These are phyloP conservation scores for Delonix regia DNA, from an alignment of 306 rosid genomes.

Conservation along the genomic window DNA sequence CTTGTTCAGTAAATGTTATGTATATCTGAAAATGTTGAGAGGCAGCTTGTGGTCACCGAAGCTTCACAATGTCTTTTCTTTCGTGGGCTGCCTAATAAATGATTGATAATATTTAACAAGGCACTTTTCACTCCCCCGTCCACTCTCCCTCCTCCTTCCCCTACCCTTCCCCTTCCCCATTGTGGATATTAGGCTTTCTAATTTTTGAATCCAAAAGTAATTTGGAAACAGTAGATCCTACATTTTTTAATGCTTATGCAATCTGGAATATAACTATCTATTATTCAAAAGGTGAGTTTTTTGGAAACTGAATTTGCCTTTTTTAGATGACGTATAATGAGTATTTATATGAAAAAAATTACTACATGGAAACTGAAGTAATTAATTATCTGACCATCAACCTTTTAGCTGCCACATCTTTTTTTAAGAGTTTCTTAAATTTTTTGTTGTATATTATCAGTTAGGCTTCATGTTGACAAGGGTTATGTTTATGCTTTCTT, in stretches of 20 bases:
- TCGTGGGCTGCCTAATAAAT: slow-evolving; percentile 1
- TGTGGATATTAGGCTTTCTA: not conserved
- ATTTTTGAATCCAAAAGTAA: slow-evolving; percentile 22
- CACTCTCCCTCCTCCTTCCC: too few species aligned
- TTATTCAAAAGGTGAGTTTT: not conserved
- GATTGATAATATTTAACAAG: not conserved
- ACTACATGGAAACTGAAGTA: not conserved
- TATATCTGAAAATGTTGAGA: slow-evolving; percentile 3
- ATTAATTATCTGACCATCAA: not conserved
- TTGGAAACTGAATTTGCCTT: slow-evolving; percentile 1
- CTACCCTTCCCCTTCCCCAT: not conserved
- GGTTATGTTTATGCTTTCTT: not conserved
- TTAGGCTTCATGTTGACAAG: slow-evolving; percentile 5
- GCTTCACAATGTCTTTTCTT: slow-evolving; percentile 8
- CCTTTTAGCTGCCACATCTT: slow-evolving; percentile 20
- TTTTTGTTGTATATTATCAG: slow-evolving; percentile 5
- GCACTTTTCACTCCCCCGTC: not conserved
- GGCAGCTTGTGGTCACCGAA: slow-evolving; percentile 3
- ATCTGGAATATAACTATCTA: not conserved
- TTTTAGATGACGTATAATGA: not conserved
- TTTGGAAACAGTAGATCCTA: not conserved
- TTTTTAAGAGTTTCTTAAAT: slow-evolving; percentile 24
- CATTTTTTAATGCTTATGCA: not conserved
- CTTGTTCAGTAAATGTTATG: slow-evolving; percentile 10
- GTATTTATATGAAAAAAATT: slow-evolving; percentile 20